Evolutionary conservation across 768 basidiomycete species (phyloP).

Genomic region (Russula sp.): DNA sequence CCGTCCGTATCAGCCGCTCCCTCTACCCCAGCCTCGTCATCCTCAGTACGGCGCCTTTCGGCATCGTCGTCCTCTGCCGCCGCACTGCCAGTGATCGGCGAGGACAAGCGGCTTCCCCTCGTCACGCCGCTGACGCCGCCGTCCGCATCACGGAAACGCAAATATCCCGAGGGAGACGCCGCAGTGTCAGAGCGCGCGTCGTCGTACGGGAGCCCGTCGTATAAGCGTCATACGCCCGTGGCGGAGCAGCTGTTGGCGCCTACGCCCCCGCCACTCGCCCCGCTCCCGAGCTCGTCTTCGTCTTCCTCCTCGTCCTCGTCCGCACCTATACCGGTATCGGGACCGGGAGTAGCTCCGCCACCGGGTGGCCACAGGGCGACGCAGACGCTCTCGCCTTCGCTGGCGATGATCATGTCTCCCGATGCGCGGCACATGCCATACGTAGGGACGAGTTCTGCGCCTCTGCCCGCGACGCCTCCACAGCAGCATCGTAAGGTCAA

Average conservation of each 20-base stretch:
- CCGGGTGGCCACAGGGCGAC: conserved; percentile 32
- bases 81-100: not conserved
- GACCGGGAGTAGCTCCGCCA: conserved; percentile 23
- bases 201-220: conserved; percentile 16
- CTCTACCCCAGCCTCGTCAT: conserved; percentile 18
- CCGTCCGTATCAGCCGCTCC: conserved; percentile 20
- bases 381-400: conserved; percentile 45
- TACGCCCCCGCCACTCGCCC: not conserved
- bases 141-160: conserved; percentile 28
- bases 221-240: conserved; percentile 20
- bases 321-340: not conserved
- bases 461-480: conserved; percentile 18
- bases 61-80: not conserved
- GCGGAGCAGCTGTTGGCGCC: conserved; percentile 7
- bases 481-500: conserved; percentile 22
- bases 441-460: conserved; percentile 7
- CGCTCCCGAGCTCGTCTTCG: not conserved
- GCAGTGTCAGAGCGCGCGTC: not conserved
- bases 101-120: conserved; percentile 3
- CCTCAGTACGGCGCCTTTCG: conserved; percentile 15
- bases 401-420: conserved; percentile 60
- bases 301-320: conserved; percentile 1
- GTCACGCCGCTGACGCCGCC: conserved; percentile 21
- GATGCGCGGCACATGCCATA: conserved; percentile 24
- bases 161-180: conserved; percentile 28